Conservation (phyloP, 768 basidiomycete genomes). For the Cystobasidium ongulense region DNA sequence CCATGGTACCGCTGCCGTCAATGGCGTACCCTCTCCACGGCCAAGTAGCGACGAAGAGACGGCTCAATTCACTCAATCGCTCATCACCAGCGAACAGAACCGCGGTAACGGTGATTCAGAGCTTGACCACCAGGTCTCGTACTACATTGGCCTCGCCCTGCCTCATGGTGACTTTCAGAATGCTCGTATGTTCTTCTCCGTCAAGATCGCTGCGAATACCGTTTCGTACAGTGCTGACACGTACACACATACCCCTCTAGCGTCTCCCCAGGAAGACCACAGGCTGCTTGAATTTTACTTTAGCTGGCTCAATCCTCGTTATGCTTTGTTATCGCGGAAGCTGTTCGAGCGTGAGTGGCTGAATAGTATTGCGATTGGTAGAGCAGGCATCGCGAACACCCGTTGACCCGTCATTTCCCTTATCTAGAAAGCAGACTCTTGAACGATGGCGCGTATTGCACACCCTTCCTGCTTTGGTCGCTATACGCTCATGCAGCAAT, state of each 20-base stretch:
- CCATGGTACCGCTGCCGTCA: neutral
- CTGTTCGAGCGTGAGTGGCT: neutral
- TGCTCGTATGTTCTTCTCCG: neutral
- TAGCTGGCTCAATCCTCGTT: slow-evolving; percentile 10
- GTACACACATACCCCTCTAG: neutral
- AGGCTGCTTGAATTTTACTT: neutral
- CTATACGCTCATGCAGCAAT: neutral
- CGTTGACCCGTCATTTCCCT: no score
- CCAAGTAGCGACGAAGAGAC: slow-evolving; percentile 9
- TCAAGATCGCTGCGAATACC: neutral
- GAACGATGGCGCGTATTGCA: neutral
- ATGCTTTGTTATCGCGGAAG: neutral
- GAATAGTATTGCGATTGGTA: neutral
- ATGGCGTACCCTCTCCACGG: neutral
- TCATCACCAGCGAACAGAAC: neutral
- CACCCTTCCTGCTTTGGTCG: slow-evolving; percentile 3
- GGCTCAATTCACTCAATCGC: neutral
- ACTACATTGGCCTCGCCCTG: neutral
- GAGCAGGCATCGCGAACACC: no score
- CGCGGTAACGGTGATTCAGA: neutral
- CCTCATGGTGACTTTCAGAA: neutral
- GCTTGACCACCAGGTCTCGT: neutral
- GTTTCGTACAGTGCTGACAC: neutral
- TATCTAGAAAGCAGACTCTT: neutral
- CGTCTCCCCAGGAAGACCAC: neutral